Conservation (phyloP, 306 rosid genomes). For the Chamaecrista fasciculata region DNA sequence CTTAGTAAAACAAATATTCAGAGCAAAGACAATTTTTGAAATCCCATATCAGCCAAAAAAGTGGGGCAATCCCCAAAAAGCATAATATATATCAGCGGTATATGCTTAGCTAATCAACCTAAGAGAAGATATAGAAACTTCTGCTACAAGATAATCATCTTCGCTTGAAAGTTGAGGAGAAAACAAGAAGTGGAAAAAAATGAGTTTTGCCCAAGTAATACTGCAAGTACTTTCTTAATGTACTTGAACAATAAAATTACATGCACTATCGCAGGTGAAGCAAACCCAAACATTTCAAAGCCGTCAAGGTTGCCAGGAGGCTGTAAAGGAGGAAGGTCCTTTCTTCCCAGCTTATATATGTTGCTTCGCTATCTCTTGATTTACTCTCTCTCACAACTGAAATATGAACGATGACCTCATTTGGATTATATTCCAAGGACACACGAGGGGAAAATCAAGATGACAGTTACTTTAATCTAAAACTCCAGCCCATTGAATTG, state of each 20-base stretch:
- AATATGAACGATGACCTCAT: slow-evolving; percentile 78
- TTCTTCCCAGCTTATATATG: slow-evolving; percentile 76
- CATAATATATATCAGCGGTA: background rate
- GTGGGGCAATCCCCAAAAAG: background rate
- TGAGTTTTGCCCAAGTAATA: background rate
- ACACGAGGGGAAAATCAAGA: slow-evolving; percentile 48
- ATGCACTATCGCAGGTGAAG: slow-evolving; percentile 95
- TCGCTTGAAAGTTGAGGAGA: background rate
- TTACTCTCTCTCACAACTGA: slow-evolving; percentile 77
- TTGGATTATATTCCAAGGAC: slow-evolving; percentile 69
- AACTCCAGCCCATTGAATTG: slow-evolving; percentile 14
- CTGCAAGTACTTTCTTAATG: slow-evolving; percentile 15
- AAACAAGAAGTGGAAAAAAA: slow-evolving; percentile 14
- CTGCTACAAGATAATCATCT: background rate
- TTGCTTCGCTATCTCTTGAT: slow-evolving; percentile 85
- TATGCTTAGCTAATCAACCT: background rate
- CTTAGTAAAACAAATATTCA: no score
- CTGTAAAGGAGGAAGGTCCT: slow-evolving; percentile 90
- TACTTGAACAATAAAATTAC: slow-evolving; percentile 43
- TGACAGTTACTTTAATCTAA: slow-evolving; percentile 18
- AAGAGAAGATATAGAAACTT: background rate
- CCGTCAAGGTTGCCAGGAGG: slow-evolving; percentile 99
- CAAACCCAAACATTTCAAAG: slow-evolving; percentile 96
- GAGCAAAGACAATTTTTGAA: background rate
- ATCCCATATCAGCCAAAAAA: slow-evolving; percentile 4